These are phyloP conservation scores for Penicillium daleae DNA, from an alignment of 495 filamentous ascomycete genomes.

Conservation along the genomic window DNA sequence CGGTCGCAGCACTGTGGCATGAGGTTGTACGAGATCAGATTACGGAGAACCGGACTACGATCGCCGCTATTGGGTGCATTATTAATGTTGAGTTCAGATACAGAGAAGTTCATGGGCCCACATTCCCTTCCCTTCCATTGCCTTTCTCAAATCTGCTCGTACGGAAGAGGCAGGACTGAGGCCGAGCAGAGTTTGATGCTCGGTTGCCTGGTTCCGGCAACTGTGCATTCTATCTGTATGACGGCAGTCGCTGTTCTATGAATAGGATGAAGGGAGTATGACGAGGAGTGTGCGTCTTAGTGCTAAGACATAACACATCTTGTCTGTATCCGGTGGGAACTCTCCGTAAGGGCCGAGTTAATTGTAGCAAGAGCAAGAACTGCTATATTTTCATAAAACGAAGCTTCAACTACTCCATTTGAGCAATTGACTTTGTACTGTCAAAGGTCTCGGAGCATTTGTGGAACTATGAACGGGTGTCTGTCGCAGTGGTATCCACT, in stretches of 20 bases:
- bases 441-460: background rate
- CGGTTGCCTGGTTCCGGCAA: slow-evolving; percentile 31
- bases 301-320: background rate
- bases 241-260: background rate
- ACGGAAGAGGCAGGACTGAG: background rate
- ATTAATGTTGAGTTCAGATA: slow-evolving; percentile 17
- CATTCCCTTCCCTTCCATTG: background rate
- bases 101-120: slow-evolving; percentile 7
- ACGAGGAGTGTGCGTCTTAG: background rate
- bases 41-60: slow-evolving; percentile 3
- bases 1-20: slow-evolving; percentile 17
- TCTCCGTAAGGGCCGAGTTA: background rate
- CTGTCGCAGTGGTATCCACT: background rate
- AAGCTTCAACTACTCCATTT: background rate
- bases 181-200: background rate
- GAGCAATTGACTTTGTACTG: background rate
- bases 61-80: slow-evolving; percentile 17
- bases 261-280: background rate
- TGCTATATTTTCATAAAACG: too few relatives aligned
- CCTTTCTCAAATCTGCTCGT: slow-evolving; percentile 6
- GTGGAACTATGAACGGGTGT: background rate
- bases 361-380: background rate
- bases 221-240: slow-evolving; percentile 17
- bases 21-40: slow-evolving; percentile 22
- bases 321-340: background rate